Evolutionary conservation across 169 alveolate genomes (phyloP).

Genomic region (Plasmodium coatneyi): DNA sequence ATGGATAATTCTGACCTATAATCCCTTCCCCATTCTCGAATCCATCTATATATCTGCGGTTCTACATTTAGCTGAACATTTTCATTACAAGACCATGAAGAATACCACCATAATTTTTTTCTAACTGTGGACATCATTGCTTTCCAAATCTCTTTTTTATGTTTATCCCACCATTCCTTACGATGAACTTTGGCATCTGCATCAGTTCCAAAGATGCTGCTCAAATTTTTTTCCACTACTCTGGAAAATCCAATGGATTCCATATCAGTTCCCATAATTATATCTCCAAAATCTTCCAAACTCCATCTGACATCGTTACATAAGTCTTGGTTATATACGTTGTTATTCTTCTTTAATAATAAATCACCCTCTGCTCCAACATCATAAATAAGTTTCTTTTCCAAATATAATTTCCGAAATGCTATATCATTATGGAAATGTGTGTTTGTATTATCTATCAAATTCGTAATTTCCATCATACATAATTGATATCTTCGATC

Average conservation of each 20-base stretch:
- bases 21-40: slow-evolving; percentile 4
- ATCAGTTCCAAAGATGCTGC: neutral
- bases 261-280: neutral
- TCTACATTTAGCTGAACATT: neutral
- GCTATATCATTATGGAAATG: neutral
- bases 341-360: neutral
- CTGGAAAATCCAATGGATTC: neutral
- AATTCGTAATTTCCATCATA: neutral
- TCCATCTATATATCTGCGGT: neutral
- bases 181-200: neutral
- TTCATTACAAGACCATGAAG: neutral
- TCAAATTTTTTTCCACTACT: neutral
- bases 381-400: neutral
- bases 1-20: neutral
- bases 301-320: neutral
- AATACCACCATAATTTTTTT: neutral
- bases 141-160: neutral
- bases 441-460: neutral
- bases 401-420: neutral
- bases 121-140: neutral
- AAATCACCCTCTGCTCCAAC: neutral
- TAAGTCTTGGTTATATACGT: neutral
- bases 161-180: neutral
- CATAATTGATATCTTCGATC: neutral
- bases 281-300: neutral